Evolutionary conservation across 75 land plant species (phyloP), one percentile per base, ranked within the genome.

Genomic region (Chamaecyparis obtusa): DNA sequence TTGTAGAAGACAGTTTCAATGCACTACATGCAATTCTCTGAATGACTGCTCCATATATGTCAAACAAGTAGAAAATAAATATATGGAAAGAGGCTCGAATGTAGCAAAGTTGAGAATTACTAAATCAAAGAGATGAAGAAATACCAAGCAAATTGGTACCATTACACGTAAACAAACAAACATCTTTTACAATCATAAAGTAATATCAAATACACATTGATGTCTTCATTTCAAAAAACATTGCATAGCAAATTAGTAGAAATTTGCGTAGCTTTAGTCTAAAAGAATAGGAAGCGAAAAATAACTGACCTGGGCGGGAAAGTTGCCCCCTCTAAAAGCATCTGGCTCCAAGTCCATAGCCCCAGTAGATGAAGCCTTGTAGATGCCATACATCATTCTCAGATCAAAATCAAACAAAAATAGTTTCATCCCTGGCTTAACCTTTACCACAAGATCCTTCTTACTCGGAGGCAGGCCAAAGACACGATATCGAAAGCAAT

Each of bases 371-470:
- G 87, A 43, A 5, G 96, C 95, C 71, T 60, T 81, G 41, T 92
- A 95, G n/a, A 94, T 86, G 10, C 96, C 96, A 90, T 95, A 92
- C 17, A 95, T 91, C 55, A 93, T 85, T 88, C 89, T 95, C 84
- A 89, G 78, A 33, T 92, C 88, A 89, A 94, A 89, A 60, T 95
- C 96, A 89, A 84, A 95, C 41, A 95, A 84, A 56, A 94, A 95
- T 0, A 95, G 91, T 87, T 84, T 95, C 48, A 89, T 84, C 33
- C 91, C 91, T 5, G 89, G 88, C 83, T 89, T 92, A 48, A 95
- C 89, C 64, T 88, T 89, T 82, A 85, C 88, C 19, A 93, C 94
- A n/a, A 91, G 74, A 1, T 91, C 91, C 19, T 87, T 64, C 80
- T 87, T 92, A 8, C 87, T 87, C 35, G 39, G 72, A 30, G 96